Evolutionary conservation across 1,284 basidiomycete species (phyloP).

Genomic region (Ganoderma meredithae): DNA sequence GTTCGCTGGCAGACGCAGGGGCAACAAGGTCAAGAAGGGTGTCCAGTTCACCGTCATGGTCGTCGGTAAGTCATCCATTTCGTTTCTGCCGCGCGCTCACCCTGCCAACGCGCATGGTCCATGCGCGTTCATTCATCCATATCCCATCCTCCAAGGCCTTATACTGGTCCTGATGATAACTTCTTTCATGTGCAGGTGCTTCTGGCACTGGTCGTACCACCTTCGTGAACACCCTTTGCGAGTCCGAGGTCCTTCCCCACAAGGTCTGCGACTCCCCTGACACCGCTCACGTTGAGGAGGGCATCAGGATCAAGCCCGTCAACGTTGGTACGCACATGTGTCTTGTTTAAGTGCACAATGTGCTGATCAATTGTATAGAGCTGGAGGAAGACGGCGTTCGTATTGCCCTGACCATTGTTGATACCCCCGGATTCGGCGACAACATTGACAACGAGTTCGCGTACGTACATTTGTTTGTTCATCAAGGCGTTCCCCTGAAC

Average conservation of each 20-base stretch:
- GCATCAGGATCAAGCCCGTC: conserved; percentile 95
- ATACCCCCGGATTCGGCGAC: conserved; percentile 99
- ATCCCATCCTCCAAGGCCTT: conserved; percentile 15
- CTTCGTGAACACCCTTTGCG: conserved; percentile 98
- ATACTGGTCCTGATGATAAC: conserved; percentile 19
- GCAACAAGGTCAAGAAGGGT: conserved; percentile 97
- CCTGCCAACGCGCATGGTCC: conserved; percentile 33
- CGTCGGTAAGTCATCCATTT: conserved; percentile 71
- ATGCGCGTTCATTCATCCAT: conserved; percentile 15
- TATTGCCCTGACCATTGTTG: conserved; percentile 97
- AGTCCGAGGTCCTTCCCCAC: conserved; percentile 88
- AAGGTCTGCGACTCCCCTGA: conserved; percentile 89
- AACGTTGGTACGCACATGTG: conserved; percentile 79
- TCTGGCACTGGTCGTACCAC: conserved; percentile 97
- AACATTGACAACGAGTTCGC: conserved; percentile 99
- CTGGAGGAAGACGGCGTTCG: conserved; percentile 98
- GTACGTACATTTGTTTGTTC: conserved; percentile 60
- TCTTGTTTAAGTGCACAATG: conserved; percentile 9
- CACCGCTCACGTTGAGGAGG: conserved; percentile 93
- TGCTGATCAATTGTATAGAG: conserved; percentile 58
- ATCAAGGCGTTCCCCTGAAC: background rate
- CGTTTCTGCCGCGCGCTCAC: conserved; percentile 15
- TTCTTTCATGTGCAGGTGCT: conserved; percentile 67
- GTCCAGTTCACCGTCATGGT: conserved; percentile 81
- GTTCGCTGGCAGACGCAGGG: conserved; percentile 85